Percentiles rank a stretch among this genome's conserved stretches.
These are phyloP conservation scores for Kickxella alabastrina DNA, from an alignment of 192 early-diverging fungal species.

Conservation along the genomic window DNA sequence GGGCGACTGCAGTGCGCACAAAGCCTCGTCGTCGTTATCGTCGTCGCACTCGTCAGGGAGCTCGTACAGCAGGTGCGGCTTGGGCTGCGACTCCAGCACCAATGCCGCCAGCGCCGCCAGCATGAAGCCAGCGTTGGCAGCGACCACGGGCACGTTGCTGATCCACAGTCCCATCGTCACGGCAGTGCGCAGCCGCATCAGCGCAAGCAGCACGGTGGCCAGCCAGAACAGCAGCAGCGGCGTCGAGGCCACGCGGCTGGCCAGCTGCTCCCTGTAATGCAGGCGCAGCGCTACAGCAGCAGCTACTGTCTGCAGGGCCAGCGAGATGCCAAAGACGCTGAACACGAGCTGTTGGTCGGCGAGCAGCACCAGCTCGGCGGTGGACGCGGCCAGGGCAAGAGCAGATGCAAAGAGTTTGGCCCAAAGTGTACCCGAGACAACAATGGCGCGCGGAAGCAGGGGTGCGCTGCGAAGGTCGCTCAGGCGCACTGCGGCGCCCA, in stretches of 20 bases:
- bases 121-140: constrained; percentile 17
- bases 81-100: constrained; percentile 33
- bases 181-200: constrained; percentile 39
- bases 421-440: constrained; percentile 25
- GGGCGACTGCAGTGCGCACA: constrained; percentile 28
- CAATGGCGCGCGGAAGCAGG: constrained; percentile 7
- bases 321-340: constrained; percentile 18
- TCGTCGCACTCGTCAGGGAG: constrained; percentile 25
- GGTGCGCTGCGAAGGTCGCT: neutral
- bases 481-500: constrained; percentile 15
- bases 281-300: constrained; percentile 24
- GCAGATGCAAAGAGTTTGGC: constrained; percentile 18
- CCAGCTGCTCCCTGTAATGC: constrained; percentile 36
- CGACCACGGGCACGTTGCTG: constrained; percentile 5
- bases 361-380: constrained; percentile 13
- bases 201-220: constrained; percentile 18
- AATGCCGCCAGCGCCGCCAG: constrained; percentile 30
- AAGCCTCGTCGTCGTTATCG: constrained; percentile 3
- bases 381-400: constrained; percentile 22
- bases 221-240: constrained; percentile 49
- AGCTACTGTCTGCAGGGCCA: constrained; percentile 31
- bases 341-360: neutral
- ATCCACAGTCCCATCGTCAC: constrained; percentile 11
- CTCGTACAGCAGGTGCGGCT: constrained; percentile 27
- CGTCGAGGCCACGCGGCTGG: constrained; percentile 32